Percentiles rank a stretch among this genome's conserved stretches.
These are phyloP conservation scores for Rhizomucor pusillus DNA, from an alignment of 371 early-diverging fungal genomes.

Conservation along the genomic window DNA sequence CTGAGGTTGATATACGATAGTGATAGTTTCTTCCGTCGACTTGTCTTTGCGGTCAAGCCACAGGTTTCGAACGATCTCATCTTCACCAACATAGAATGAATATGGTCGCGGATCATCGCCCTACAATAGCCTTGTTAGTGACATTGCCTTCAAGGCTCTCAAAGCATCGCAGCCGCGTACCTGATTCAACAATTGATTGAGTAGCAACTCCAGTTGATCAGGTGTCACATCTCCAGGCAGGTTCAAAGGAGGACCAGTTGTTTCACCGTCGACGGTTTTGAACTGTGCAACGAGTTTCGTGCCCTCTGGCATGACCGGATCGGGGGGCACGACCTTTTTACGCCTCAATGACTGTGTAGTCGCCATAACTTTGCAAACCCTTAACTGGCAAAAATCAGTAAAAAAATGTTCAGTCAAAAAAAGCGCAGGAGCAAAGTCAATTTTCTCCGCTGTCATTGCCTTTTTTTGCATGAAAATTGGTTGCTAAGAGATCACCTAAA, in stretches of 20 bases:
- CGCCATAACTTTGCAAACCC: too few species aligned
- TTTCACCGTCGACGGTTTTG: slow-evolving; percentile 77
- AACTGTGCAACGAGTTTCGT: slow-evolving; percentile 78
- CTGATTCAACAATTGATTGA: slow-evolving; percentile 88
- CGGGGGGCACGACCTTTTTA: too few species aligned
- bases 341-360: too few species aligned
- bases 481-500: too few species aligned
- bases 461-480: too few species aligned
- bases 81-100: slow-evolving; percentile 84
- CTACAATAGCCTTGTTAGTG: slow-evolving; percentile 18
- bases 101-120: slow-evolving; percentile 87
- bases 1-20: slow-evolving; percentile 90
- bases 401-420: too few species aligned
- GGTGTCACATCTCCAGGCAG: slow-evolving; percentile 82
- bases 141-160: neutral
- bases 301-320: slow-evolving; percentile 34
- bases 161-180: slow-evolving; percentile 32
- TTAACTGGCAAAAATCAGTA: too few species aligned
- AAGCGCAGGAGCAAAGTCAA: too few species aligned
- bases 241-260: slow-evolving; percentile 82
- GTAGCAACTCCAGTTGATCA: slow-evolving; percentile 80
- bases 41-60: slow-evolving; percentile 73
- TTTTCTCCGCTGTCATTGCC: too few species aligned
- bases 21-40: slow-evolving; percentile 82
- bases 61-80: slow-evolving; percentile 73